Evolutionary conservation across 192 early-diverging fungal genomes (phyloP).

Genomic region (Coemansia aciculifera): DNA sequence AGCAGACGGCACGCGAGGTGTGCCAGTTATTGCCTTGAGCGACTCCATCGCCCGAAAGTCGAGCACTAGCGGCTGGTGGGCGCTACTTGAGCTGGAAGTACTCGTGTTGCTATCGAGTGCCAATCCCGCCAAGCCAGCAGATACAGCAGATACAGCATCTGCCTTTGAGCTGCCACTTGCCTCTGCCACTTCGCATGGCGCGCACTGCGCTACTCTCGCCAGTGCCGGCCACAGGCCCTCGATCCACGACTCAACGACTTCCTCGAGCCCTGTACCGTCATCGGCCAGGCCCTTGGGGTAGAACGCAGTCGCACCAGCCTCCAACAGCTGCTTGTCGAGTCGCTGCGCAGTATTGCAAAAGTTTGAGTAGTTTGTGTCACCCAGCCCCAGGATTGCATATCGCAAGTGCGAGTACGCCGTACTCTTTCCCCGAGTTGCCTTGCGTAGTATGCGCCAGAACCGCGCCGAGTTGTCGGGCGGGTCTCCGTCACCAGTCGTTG

Average conservation of each 20-base stretch:
- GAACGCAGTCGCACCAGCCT: constrained; percentile 73
- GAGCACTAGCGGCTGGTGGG: constrained; percentile 40
- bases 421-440: constrained; percentile 46
- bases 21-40: constrained; percentile 39
- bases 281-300: constrained; percentile 82
- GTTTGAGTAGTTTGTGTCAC: constrained; percentile 94
- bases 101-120: background rate
- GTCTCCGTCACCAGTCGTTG: constrained; percentile 95
- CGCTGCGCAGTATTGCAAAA: constrained; percentile 85
- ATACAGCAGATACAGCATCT: background rate
- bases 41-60: constrained; percentile 38
- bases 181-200: background rate
- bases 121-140: background rate
- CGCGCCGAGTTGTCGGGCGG: constrained; percentile 92
- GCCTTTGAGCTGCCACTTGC: background rate
- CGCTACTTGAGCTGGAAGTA: background rate
- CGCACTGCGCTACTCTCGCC: constrained; percentile 38
- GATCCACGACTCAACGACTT: constrained; percentile 90
- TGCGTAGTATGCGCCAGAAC: constrained; percentile 82
- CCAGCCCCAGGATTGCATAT: constrained; percentile 67
- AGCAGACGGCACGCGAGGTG: constrained; percentile 25
- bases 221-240: constrained; percentile 76
- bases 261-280: constrained; percentile 91
- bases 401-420: constrained; percentile 31
- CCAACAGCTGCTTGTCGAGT: constrained; percentile 74